Evolutionary conservation across 208 protist genomes (phyloP).

Genomic region (Histomonas meleagridis): DNA sequence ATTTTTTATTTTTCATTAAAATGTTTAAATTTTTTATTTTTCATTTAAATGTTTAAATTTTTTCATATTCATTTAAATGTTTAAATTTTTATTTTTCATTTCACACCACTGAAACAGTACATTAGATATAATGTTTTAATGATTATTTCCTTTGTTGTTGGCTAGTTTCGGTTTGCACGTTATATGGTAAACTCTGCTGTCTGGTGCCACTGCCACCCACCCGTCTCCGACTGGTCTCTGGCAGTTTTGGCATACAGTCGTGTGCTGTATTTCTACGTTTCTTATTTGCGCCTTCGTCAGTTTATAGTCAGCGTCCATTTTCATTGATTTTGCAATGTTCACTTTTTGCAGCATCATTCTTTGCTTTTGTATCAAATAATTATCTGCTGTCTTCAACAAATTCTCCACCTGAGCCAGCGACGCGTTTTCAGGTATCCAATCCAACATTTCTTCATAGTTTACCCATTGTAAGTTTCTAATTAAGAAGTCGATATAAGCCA

Average conservation of each 20-base stretch:
- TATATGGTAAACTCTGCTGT: neutral
- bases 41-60: no score
- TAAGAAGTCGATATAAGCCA: neutral
- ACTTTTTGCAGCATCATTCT: neutral
- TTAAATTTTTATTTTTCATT: no score
- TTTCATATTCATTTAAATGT: no score
- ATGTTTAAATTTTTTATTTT: no score
- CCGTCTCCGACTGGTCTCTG: neutral
- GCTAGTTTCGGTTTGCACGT: no score
- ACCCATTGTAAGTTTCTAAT: neutral
- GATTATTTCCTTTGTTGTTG: no score
- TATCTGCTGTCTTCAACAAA: neutral
- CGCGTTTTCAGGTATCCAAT: neutral
- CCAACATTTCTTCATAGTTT: neutral
- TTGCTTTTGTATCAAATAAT: neutral
- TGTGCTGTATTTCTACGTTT: constrained; percentile 3
- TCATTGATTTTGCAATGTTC: neutral
- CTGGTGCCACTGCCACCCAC: neutral
- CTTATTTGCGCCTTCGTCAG: neutral
- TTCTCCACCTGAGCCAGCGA: neutral
- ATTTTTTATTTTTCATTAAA: no score
- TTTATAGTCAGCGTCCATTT: constrained; percentile 2
- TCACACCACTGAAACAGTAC: no score
- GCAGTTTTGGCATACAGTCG: neutral
- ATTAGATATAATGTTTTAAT: no score